Conservation (phyloP, 2,329 filamentous ascomycete species). For the Cercospora sojina region DNA sequence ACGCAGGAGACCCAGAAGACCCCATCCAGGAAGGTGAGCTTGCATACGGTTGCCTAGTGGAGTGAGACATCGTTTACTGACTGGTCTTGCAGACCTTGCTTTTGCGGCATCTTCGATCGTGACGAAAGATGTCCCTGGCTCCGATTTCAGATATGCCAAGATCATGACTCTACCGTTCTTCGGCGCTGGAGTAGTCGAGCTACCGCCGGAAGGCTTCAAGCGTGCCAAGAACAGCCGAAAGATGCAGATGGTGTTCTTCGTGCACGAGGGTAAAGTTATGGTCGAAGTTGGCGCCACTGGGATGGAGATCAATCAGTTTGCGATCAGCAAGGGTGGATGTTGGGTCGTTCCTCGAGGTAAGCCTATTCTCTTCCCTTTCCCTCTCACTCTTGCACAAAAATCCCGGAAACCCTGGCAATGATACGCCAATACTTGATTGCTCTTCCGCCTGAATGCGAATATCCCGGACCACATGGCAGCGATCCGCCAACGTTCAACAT, state of each 20-base stretch:
- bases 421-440: neutral
- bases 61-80: slow-evolving; percentile 18
- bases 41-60: neutral
- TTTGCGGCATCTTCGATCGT: slow-evolving; percentile 59
- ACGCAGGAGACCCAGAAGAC: slow-evolving; percentile 41
- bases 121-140: slow-evolving; percentile 59
- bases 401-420: neutral
- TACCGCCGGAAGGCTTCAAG: slow-evolving; percentile 81
- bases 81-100: slow-evolving; percentile 54
- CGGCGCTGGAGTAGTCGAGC: slow-evolving; percentile 83
- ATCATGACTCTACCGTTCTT: slow-evolving; percentile 82
- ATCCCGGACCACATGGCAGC: neutral
- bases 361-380: slow-evolving; percentile 37
- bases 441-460: neutral
- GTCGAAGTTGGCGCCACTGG: slow-evolving; percentile 62
- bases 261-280: slow-evolving; percentile 76
- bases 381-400: neutral
- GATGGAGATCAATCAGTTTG: slow-evolving; percentile 66
- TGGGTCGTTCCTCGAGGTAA: slow-evolving; percentile 94
- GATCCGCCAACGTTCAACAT: neutral
- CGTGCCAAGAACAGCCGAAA: slow-evolving; percentile 86
- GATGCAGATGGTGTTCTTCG: slow-evolving; percentile 97
- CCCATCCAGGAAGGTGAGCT: slow-evolving; percentile 42
- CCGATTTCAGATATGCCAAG: slow-evolving; percentile 85
- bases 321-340: slow-evolving; percentile 81